Percentiles rank a stretch among this genome's conserved stretches.
phyloP scores from a whole-genome alignment of 176 grass and related monocot species.

The Ensete ventricosum region DNA sequence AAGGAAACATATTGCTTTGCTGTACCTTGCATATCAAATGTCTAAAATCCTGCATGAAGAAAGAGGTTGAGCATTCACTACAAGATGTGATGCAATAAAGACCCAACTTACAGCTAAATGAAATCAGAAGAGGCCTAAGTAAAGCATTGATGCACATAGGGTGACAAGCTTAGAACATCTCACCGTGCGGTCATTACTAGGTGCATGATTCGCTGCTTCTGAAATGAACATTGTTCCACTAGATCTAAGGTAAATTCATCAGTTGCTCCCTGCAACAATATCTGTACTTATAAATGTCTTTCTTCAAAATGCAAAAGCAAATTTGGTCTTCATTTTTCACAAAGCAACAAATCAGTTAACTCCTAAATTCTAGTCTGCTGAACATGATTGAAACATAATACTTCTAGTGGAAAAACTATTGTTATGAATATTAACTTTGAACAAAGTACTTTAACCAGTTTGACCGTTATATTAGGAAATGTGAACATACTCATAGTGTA shows the following conservation, averaged over 20 bases:
- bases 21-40: too few relatives aligned
- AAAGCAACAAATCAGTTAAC: background rate
- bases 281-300: background rate
- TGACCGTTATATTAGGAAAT: background rate
- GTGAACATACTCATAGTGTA: background rate
- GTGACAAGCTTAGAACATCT: background rate
- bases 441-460: background rate
- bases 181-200: constrained; percentile 58
- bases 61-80: background rate
- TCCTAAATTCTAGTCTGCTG: too few relatives aligned
- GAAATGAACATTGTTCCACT: constrained; percentile 93
- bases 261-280: constrained; percentile 18
- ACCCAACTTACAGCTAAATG: background rate
- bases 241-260: constrained; percentile 95
- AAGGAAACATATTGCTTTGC: too few relatives aligned
- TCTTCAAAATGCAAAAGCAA: background rate
- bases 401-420: background rate
- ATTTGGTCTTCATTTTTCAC: background rate
- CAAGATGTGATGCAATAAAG: background rate
- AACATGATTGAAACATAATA: too few relatives aligned
- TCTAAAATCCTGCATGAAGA: too few relatives aligned
- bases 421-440: background rate
- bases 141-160: background rate
- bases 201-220: constrained; percentile 93
- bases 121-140: background rate